These are phyloP conservation scores for Poterioochromonas sp. DNA, from an alignment of 352 stramenopile species.

Conservation along the genomic window DNA sequence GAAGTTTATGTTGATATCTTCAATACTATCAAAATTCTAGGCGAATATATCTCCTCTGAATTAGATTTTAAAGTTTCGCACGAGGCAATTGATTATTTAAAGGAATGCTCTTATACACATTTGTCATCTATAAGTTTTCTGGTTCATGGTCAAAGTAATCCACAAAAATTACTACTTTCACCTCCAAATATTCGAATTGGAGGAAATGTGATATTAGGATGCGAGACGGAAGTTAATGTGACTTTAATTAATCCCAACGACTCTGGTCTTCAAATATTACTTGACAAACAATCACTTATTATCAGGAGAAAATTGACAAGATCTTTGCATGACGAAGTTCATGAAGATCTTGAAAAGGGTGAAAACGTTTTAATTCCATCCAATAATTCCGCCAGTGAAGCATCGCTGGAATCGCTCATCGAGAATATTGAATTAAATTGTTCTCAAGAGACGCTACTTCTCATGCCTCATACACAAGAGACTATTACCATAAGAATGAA, in stretches of 20 bases:
- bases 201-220: neutral
- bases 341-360: neutral
- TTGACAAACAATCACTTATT: neutral
- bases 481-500: neutral
- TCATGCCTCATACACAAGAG: neutral
- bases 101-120: neutral
- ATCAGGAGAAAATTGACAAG: neutral
- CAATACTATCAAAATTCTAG: constrained; percentile 10
- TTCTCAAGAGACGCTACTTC: neutral
- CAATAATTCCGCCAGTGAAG: neutral
- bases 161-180: neutral
- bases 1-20: neutral
- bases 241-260: neutral
- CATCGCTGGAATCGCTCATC: neutral
- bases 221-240: neutral
- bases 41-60: neutral
- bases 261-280: neutral
- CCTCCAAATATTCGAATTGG: neutral
- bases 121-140: neutral
- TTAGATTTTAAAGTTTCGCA: constrained; percentile 25
- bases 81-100: constrained; percentile 29
- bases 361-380: too few relatives aligned
- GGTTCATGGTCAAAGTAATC: neutral
- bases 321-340: neutral
- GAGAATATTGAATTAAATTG: neutral